Percentiles rank a stretch among this genome's conserved stretches.
Evolutionary conservation across 2,329 filamentous ascomycete genomes (phyloP).

Genomic region (Didymella glomerata): DNA sequence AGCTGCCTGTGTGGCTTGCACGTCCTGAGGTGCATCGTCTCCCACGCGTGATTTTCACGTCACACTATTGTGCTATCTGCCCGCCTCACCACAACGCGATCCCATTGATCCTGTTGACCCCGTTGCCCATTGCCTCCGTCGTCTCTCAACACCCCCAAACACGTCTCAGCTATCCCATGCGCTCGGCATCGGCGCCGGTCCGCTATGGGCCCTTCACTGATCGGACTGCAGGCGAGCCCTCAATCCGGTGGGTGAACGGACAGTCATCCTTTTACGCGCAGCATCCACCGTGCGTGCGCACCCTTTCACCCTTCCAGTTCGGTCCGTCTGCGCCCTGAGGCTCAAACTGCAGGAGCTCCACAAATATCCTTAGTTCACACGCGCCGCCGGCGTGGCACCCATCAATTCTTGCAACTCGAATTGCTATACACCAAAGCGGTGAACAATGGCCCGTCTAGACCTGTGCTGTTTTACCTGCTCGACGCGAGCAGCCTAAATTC

Average conservation of each 20-base stretch:
- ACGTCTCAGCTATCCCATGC: background rate
- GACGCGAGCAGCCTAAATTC: constrained; percentile 8
- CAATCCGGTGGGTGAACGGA: constrained; percentile 8
- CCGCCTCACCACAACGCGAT: background rate
- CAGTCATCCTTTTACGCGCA: constrained; percentile 12
- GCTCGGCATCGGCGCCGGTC: constrained; percentile 18
- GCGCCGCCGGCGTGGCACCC: background rate
- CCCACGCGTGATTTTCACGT: background rate
- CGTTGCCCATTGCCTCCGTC: background rate
- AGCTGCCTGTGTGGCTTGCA: background rate
- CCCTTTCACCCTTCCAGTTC: constrained; percentile 10
- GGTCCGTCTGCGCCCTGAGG: constrained; percentile 7
- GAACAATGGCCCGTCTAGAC: background rate
- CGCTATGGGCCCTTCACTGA: constrained; percentile 3
- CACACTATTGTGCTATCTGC: background rate
- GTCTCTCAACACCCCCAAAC: background rate
- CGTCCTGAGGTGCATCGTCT: background rate
- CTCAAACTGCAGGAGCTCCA: constrained; percentile 6
- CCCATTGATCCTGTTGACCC: too few species aligned
- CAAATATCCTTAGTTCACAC: background rate
- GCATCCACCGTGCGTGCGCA: background rate
- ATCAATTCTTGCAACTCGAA: background rate
- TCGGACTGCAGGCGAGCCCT: constrained; percentile 8
- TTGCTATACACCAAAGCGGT: background rate
- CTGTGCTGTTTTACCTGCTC: constrained; percentile 1